Conservation (phyloP, 805 yeast genomes). For the Ogataea allantospora region DNA sequence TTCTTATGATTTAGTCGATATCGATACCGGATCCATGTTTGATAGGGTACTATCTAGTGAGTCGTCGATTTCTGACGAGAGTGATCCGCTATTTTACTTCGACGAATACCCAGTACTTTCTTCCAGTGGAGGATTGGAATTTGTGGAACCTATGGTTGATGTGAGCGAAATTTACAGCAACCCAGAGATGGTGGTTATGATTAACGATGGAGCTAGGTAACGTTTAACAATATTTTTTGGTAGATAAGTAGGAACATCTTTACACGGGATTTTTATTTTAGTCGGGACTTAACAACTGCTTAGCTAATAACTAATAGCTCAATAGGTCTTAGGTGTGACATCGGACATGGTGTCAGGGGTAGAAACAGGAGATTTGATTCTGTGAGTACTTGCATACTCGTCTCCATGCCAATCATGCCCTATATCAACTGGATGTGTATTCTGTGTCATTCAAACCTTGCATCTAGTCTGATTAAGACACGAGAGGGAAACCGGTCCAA, state of each 20-base stretch:
- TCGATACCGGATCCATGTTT: neutral
- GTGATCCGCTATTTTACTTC: constrained; percentile 9
- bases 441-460: too few species aligned
- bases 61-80: constrained; percentile 16
- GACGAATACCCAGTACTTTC: constrained; percentile 18
- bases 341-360: too few species aligned
- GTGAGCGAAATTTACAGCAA: constrained; percentile 12
- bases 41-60: constrained; percentile 14
- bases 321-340: too few species aligned
- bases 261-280: neutral
- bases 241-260: neutral
- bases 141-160: constrained; percentile 11
- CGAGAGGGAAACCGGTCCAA: too few species aligned
- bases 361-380: too few species aligned
- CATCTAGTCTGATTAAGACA: too few species aligned
- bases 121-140: constrained; percentile 15
- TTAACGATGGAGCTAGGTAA: constrained; percentile 7
- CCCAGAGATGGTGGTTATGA: constrained; percentile 9
- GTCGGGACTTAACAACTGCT: too few species aligned
- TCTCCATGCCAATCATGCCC: too few species aligned
- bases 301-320: too few species aligned
- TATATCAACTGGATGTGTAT: too few species aligned
- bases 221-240: neutral
- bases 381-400: too few species aligned
- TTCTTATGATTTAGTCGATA: constrained; percentile 1